phyloP scores from a whole-genome alignment of 768 basidiomycete genomes.

The Auricularia cornea region DNA sequence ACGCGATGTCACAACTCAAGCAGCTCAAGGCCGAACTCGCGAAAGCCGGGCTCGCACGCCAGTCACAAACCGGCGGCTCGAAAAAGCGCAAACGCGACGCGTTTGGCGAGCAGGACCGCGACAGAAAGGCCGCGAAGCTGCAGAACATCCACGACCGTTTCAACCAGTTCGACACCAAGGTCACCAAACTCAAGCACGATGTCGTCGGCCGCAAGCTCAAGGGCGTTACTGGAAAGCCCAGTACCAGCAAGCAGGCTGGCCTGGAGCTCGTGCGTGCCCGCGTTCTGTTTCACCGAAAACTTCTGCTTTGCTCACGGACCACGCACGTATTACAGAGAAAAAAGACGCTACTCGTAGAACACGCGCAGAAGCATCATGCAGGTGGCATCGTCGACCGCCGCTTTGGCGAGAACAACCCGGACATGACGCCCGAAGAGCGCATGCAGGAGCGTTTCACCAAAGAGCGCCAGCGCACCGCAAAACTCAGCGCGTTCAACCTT shows the following conservation, averaged over 20 bases:
- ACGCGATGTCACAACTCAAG: slow-evolving; percentile 58
- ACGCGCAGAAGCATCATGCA: slow-evolving; percentile 66
- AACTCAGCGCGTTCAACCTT: slow-evolving; percentile 75
- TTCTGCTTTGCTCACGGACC: slow-evolving; percentile 4
- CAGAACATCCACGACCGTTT: slow-evolving; percentile 76
- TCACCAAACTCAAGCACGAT: slow-evolving; percentile 87
- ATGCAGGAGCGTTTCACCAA: slow-evolving; percentile 94
- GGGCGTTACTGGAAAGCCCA: slow-evolving; percentile 74
- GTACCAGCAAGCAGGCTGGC: slow-evolving; percentile 83
- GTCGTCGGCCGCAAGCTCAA: slow-evolving; percentile 84
- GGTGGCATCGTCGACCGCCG: slow-evolving; percentile 90
- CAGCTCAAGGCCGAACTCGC: slow-evolving; percentile 84
- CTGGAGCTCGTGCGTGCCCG: slow-evolving; percentile 64
- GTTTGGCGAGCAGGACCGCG: slow-evolving; percentile 63
- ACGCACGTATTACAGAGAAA: slow-evolving; percentile 49
- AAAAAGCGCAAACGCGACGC: slow-evolving; percentile 64
- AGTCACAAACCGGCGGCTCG: slow-evolving; percentile 34
- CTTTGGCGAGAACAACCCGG: slow-evolving; percentile 91
- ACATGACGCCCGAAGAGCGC: slow-evolving; percentile 90
- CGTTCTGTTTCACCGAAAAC: background rate
- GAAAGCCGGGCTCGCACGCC: slow-evolving; percentile 66
- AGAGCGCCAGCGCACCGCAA: slow-evolving; percentile 73
- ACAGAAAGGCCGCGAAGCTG: slow-evolving; percentile 70
- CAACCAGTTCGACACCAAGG: slow-evolving; percentile 92
- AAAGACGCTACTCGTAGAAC: slow-evolving; percentile 83